Evolutionary conservation across 805 yeast genomes (phyloP), one percentile per base, ranked within the genome.

Genomic region (Metschnikowia aberdeeniae): DNA sequence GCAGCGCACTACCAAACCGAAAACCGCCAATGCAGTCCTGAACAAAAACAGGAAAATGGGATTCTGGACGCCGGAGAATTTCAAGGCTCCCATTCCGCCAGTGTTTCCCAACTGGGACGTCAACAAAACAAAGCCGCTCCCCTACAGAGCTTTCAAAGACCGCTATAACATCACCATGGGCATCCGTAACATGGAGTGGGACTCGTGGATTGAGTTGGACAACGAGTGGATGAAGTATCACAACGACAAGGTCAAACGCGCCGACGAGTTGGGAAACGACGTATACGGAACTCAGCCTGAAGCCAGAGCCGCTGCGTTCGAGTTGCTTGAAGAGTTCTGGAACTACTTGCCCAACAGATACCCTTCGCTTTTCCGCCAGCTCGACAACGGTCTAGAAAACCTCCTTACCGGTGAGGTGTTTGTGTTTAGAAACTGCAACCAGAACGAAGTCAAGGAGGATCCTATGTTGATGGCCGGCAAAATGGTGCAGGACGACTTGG

Each of bases 131-230:
- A 64, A 61, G 44, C 84, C 86, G 1, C 56, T 78, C 31, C 82
- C 85, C n/a, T 81, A 81, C 55, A 66, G 86, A 39, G 86, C 88
- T 0, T 83, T 82, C 64, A 80, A 74, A 57, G 83, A 80, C 60
- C 79, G 76, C 47, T 82, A 82, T 57, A 74, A 67, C 52, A 73
- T 82, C 40, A 82, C 83, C 20, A 82, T 82, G 89, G 89, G 88
- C 6, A 81, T 82, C 35, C 66, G 88, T 51, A 67, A 66, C 46
- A 76, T 81, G 84, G 77, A 80, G 40, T 76, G 76, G 73, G 66
- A 76, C 43, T 68, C 68, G 40, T 82, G 89, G 89, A 77, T 82
- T 49, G 84, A 82, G 57, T 67, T 83, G 46, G 88, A 82, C 59
- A 80, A 78, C 48, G 82, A 82, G 62, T 83, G 85, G 84, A 52